Conservation (phyloP, 352 stramenopile species). For the Halophytophthora batemanensis region DNA sequence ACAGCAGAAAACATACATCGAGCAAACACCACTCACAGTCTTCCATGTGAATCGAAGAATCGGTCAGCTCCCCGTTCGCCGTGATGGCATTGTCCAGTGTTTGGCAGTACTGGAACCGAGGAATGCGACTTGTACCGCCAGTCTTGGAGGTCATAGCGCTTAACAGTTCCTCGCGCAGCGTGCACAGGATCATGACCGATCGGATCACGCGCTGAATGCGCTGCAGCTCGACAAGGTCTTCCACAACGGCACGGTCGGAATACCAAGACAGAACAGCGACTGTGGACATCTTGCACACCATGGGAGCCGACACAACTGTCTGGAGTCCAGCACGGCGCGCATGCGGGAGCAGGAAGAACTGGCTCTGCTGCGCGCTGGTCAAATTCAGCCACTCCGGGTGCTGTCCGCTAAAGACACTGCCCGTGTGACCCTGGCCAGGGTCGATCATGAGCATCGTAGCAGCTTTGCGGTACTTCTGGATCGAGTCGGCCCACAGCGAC, state of each 20-base stretch:
- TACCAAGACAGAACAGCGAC: slow-evolving; percentile 84
- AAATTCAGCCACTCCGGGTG: slow-evolving; percentile 71
- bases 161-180: slow-evolving; percentile 50
- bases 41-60: slow-evolving; percentile 29
- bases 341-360: slow-evolving; percentile 75
- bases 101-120: slow-evolving; percentile 77
- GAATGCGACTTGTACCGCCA: slow-evolving; percentile 32
- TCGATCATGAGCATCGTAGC: slow-evolving; percentile 73
- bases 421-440: slow-evolving; percentile 69
- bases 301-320: slow-evolving; percentile 66
- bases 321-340: slow-evolving; percentile 62
- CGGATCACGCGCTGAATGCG: slow-evolving; percentile 67
- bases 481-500: slow-evolving; percentile 38
- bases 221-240: slow-evolving; percentile 64
- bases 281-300: slow-evolving; percentile 83
- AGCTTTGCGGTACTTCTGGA: slow-evolving; percentile 75
- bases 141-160: slow-evolving; percentile 25
- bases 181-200: slow-evolving; percentile 62
- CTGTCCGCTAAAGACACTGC: slow-evolving; percentile 68
- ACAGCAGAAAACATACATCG: too few relatives aligned
- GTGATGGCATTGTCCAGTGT: slow-evolving; percentile 73
- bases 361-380: slow-evolving; percentile 39
- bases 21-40: slow-evolving; percentile 37
- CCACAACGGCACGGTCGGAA: slow-evolving; percentile 40
- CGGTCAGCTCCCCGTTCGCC: slow-evolving; percentile 60